Conservation (phyloP, 495 filamentous ascomycete genomes). For the Xylaria longipes region DNA sequence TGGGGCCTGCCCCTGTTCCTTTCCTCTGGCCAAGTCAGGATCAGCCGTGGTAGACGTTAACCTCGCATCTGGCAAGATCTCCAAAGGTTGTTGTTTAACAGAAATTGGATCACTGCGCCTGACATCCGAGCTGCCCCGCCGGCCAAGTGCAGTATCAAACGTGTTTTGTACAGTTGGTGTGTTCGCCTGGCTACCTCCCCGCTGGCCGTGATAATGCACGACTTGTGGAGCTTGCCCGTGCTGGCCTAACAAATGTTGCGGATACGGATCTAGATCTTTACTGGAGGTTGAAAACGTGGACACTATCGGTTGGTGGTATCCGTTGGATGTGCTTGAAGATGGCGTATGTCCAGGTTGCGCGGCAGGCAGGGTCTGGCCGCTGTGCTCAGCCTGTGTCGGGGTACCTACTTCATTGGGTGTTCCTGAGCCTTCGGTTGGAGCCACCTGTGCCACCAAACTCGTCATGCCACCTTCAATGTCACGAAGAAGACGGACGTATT, state of each 20-base stretch:
- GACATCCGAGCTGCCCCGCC: conserved; percentile 51
- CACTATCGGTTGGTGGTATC: conserved; percentile 69
- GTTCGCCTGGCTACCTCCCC: conserved; percentile 65
- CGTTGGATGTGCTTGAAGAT: conserved; percentile 48
- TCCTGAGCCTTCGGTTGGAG: conserved; percentile 42
- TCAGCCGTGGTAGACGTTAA: conserved; percentile 35
- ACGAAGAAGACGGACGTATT: conserved; percentile 90
- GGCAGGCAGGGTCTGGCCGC: conserved; percentile 34
- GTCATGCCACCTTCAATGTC: conserved; percentile 79
- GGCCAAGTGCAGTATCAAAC: conserved; percentile 43
- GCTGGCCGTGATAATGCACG: conserved; percentile 65
- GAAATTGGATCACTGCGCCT: conserved; percentile 41
- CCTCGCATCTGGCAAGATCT: conserved; percentile 49
- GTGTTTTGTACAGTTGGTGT: conserved; percentile 59
- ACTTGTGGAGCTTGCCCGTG: conserved; percentile 67
- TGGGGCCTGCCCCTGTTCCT: conserved; percentile 24
- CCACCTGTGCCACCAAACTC: conserved; percentile 55
- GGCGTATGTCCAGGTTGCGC: conserved; percentile 44
- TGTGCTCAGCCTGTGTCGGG: conserved; percentile 62
- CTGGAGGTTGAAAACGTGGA: conserved; percentile 79
- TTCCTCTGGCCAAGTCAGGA: conserved; percentile 19
- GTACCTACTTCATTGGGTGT: conserved; percentile 59
- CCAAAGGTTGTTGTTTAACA: conserved; percentile 36
- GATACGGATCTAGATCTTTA: conserved; percentile 75
- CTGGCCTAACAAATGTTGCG: conserved; percentile 66